Base-by-base conservation (phyloP, 2,329 filamentous ascomycete genomes). In the Sporothrix curviconia region DNA sequence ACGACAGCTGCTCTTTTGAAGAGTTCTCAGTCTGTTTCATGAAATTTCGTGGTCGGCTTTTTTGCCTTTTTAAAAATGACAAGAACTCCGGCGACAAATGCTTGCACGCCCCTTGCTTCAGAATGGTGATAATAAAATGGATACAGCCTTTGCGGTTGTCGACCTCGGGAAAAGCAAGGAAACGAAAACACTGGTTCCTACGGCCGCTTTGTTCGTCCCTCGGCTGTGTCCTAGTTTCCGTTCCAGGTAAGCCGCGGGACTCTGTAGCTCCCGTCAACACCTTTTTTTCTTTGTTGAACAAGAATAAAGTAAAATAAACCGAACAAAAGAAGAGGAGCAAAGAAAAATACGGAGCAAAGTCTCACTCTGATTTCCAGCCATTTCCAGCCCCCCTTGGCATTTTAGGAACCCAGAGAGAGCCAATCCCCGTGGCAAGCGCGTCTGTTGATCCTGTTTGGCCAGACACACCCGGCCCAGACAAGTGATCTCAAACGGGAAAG, bases 211-310 rank as follows among this genome's bases (percentile, higher is more conserved):
- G 46, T 49, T 56, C n/a, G n/a, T n/a, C 34, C 28, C 52, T 60
- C 56, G 61, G 61, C 50, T 55, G 43, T 47, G 56, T 60, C 58
- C 54, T 60, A 60, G 61, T 57, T 57, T 53, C 61, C 59, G 61
- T 56, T 58, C 37, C 34, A 59, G 57, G 56, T 8, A 59, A 54
- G 53, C 52, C 54, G 54, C 44, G 56, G 36, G 40, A 14, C 44
- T 19, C 4, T 51, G 51, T 56, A 58, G 53, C 32, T 58, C 58
- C 58, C 58, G 58, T 34, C 47, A 15, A 30, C 34, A 19, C n/a
- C n/a, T 40, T 19, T 25, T 17, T 19, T 11, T 2, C 28, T 44
- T 34, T 8, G 7, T 30, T 42, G n/a, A n/a, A n/a, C n/a, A n/a
- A n/a, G n/a, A n/a, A n/a, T n/a, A n/a, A n/a, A n/a, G n/a, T n/a